Percentiles rank a stretch among this genome's conserved stretches.
phyloP scores from a whole-genome alignment of 805 yeast genomes.

The Myxozyma vanderwaltii region DNA sequence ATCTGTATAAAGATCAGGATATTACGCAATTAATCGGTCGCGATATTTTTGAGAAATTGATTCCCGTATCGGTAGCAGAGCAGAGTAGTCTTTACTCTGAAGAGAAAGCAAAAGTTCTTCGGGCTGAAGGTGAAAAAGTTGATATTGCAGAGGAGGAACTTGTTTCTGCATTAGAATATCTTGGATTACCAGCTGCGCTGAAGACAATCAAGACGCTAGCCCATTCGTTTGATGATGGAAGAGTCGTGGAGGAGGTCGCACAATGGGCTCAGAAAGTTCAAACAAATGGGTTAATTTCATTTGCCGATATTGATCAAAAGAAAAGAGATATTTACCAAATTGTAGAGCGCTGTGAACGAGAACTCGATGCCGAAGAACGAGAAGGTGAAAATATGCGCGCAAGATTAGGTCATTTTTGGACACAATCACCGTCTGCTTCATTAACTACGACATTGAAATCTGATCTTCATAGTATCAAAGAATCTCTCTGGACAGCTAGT shows the following conservation, averaged over 20 bases:
- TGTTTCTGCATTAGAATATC: constrained; percentile 74
- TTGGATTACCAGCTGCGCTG: constrained; percentile 71
- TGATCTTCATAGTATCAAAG: constrained; percentile 41
- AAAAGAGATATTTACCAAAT: constrained; percentile 29
- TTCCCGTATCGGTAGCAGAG: constrained; percentile 87
- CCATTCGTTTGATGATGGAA: constrained; percentile 19
- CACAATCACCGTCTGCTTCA: constrained; percentile 44
- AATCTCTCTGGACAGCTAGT: constrained; percentile 44
- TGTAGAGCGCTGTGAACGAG: constrained; percentile 40
- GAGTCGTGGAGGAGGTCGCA: constrained; percentile 22
- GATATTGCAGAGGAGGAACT: constrained; percentile 81
- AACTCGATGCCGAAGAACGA: constrained; percentile 42
- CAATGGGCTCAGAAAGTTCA: constrained; percentile 25
- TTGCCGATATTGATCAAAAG: constrained; percentile 26
- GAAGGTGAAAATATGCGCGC: constrained; percentile 44
- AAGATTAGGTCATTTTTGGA: constrained; percentile 46
- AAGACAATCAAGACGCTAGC: constrained; percentile 50
- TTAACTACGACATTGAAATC: constrained; percentile 37
- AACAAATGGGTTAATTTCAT: constrained; percentile 33
- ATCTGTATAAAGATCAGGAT: constrained; percentile 48
- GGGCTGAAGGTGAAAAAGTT: constrained; percentile 71
- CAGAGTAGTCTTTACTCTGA: constrained; percentile 86
- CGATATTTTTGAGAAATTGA: constrained; percentile 72
- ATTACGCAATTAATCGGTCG: constrained; percentile 52
- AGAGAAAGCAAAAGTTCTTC: constrained; percentile 73